Evolutionary conservation across 345 rosid genomes (phyloP).

Genomic region (Stellera chamaejasme): DNA sequence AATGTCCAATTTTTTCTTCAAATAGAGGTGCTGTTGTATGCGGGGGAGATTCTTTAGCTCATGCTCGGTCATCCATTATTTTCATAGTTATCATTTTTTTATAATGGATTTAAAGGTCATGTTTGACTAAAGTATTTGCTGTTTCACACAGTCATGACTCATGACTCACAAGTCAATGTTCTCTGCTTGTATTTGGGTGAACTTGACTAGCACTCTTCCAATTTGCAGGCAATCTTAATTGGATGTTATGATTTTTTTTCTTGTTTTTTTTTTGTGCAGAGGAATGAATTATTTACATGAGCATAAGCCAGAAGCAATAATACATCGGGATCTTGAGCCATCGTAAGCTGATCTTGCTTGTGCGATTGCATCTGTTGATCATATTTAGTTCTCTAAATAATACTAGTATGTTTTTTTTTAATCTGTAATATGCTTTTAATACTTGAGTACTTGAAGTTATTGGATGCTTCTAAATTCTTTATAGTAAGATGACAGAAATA

Average conservation of each 20-base stretch:
- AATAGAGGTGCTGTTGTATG: too few relatives aligned
- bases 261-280: conserved; percentile 32
- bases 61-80: too few relatives aligned
- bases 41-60: too few relatives aligned
- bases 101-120: too few relatives aligned
- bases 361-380: neutral
- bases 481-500: conserved; percentile 61
- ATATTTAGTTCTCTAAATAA: conserved; percentile 5
- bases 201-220: neutral
- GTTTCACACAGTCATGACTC: too few relatives aligned
- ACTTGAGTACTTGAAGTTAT: conserved; percentile 17
- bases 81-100: too few relatives aligned
- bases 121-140: too few relatives aligned
- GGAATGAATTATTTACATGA: conserved; percentile 86
- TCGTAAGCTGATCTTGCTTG: conserved; percentile 45
- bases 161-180: too few relatives aligned
- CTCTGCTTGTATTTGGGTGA: neutral
- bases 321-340: conserved; percentile 81
- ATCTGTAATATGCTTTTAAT: conserved; percentile 2
- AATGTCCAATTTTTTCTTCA: too few relatives aligned
- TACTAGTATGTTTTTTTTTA: neutral
- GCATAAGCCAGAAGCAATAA: conserved; percentile 73
- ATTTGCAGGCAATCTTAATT: conserved; percentile 1
- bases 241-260: conserved; percentile 8
- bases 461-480: conserved; percentile 29